Base-by-base conservation (phyloP, 495 filamentous ascomycete genomes). In the Penicillium salamii region DNA sequence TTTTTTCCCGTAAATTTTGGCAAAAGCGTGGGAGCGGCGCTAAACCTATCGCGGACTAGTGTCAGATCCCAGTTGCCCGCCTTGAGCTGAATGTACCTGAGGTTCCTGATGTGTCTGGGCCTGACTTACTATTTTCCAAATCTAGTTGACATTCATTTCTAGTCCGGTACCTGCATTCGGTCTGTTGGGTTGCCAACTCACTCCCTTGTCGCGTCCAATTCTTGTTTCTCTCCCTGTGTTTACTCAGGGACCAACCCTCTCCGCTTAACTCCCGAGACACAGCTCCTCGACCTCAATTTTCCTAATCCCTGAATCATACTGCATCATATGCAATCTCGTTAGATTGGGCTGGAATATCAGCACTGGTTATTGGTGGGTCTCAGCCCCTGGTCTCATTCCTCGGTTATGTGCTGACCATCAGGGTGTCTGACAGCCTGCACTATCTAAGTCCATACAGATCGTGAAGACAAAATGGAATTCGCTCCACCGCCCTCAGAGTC, bases 41-140 rank as follows among this genome's bases (percentile, higher is more conserved):
- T 72, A 71, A 55, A 6, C 67, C 67, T 65, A 68, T 70, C 62
- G 60, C 17, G 66, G 67, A n/a, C 36, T 75, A 74, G 72, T 53
- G 66, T 32, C 46, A 61, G 61, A 70, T 74, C 65, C 44, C 41
- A 48, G 44, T 52, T 42, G 51, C 53, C 56, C 52, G 42, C 56
- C 53, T 58, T 42, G 52, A 54, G 60, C 61, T 63, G 63, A 61
- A 49, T 48, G 49, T 53, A 45, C 28, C 40, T 36, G 40, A 44
- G 28, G 9, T 31, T 17, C 26, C 33, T 46, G 23, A 23, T 19
- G 29, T 34, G 43, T 20, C 42, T 45, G 12, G 42, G 41, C 36
- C 24, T 37, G 46, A 28, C 12, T 29, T 33, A 7, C 8, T 36
- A n/a, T 39, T 42, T 47, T 12, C 34, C 14, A 17, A 7, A 21